These are phyloP conservation scores for Parathielavia hyrcaniae DNA, from an alignment of 495 filamentous ascomycete genomes.

Conservation along the genomic window DNA sequence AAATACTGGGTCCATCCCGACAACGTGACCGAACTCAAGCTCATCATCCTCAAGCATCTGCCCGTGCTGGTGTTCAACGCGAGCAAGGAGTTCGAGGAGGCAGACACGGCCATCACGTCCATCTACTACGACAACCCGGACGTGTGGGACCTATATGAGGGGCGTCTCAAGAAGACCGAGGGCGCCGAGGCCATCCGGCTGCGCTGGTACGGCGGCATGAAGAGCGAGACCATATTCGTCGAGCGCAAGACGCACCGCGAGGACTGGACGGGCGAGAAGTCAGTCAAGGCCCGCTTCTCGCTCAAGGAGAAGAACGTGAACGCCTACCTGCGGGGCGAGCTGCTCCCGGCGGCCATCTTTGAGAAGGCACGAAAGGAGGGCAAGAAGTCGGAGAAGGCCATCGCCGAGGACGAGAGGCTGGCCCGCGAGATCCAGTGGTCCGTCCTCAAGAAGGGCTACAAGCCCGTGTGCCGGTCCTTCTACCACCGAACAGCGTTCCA, in stretches of 20 bases:
- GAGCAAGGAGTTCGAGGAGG: constrained; percentile 86
- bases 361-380: constrained; percentile 92
- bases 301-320: constrained; percentile 98
- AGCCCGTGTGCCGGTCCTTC: constrained; percentile 85
- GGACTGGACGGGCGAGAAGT: constrained; percentile 99
- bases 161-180: constrained; percentile 93
- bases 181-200: constrained; percentile 94
- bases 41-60: constrained; percentile 95
- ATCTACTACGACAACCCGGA: constrained; percentile 97
- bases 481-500: constrained; percentile 98
- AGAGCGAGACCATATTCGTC: constrained; percentile 88
- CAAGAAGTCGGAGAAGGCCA: constrained; percentile 85
- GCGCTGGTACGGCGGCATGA: constrained; percentile 97
- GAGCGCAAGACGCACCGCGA: constrained; percentile 98
- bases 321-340: constrained; percentile 70
- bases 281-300: constrained; percentile 91
- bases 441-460: constrained; percentile 71
- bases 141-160: constrained; percentile 88
- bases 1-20: constrained; percentile 99
- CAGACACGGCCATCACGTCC: constrained; percentile 91
- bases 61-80: constrained; percentile 96
- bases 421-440: constrained; percentile 92
- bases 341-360: constrained; percentile 76
- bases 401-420: constrained; percentile 81
- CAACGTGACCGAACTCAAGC: constrained; percentile 95